Conservation (phyloP, 2,329 filamentous ascomycete genomes). For the Talaromyces rugulosus region DNA sequence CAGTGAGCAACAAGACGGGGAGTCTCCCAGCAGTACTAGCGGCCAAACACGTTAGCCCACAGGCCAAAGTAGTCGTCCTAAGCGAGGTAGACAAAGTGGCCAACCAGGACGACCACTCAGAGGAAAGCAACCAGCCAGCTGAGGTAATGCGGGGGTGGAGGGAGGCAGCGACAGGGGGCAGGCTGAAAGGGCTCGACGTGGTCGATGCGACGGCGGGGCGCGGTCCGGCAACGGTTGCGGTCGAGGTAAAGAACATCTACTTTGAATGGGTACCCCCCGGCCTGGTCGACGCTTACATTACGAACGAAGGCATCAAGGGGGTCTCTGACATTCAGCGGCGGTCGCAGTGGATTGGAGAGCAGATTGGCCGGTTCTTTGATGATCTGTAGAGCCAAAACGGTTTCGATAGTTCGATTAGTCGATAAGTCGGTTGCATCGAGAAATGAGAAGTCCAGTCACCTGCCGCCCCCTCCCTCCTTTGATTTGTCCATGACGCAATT, state of each 20-base stretch:
- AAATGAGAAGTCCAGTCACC: neutral
- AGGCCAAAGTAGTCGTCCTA: conserved; percentile 51
- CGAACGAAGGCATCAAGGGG: conserved; percentile 48
- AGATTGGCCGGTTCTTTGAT: conserved; percentile 43
- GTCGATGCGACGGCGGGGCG: conserved; percentile 15
- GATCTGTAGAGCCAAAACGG: conserved; percentile 26
- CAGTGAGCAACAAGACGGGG: conserved; percentile 65
- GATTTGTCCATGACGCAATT: neutral
- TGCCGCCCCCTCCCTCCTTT: neutral
- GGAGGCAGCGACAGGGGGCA: conserved; percentile 19
- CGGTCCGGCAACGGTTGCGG: conserved; percentile 14
- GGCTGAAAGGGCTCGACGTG: conserved; percentile 11
- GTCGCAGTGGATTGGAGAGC: conserved; percentile 34
- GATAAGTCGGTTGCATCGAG: neutral
- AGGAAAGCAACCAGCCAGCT: conserved; percentile 48
- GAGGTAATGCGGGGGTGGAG: conserved; percentile 52
- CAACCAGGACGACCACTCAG: conserved; percentile 41
- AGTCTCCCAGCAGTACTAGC: conserved; percentile 57
- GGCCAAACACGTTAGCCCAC: conserved; percentile 47
- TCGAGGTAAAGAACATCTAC: conserved; percentile 46
- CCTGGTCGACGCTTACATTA: conserved; percentile 53
- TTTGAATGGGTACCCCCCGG: conserved; percentile 57
- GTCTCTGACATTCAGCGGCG: conserved; percentile 36
- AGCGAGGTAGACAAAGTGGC: conserved; percentile 61
- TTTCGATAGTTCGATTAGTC: neutral